Conservation (phyloP, 306 rosid genomes). For the Cucumis cinereus region DNA sequence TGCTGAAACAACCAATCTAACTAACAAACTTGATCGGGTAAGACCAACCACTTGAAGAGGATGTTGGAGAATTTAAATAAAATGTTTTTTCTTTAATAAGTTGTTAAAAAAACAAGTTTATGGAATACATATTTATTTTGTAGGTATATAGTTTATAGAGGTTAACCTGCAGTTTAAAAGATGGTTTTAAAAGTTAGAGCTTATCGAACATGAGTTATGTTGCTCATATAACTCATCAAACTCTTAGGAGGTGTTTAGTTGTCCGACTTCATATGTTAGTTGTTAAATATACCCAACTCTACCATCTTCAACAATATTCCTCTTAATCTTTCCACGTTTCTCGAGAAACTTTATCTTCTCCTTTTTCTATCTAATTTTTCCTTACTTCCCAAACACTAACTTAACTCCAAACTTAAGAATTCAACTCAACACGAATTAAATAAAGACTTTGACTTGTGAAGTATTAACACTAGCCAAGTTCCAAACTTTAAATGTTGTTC, state of each 20-base stretch:
- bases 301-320: no score
- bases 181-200: no score
- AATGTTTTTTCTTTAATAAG: neutral
- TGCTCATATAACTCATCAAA: neutral
- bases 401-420: no score
- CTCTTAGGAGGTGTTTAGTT: neutral
- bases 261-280: no score
- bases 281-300: no score
- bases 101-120: neutral
- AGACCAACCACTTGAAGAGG: conserved; percentile 9
- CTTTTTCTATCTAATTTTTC: no score
- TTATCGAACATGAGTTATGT: no score
- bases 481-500: neutral
- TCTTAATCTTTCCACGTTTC: no score
- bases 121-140: neutral
- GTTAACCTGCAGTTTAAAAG: no score
- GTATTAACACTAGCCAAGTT: neutral
- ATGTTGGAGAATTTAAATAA: neutral
- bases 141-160: no score
- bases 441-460: neutral
- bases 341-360: no score
- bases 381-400: no score
- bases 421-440: neutral
- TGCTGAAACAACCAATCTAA: conserved; percentile 73
- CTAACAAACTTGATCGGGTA: conserved; percentile 91